phyloP scores from a whole-genome alignment of 2,329 filamentous ascomycete species.

The Aspergillus eucalypticola region DNA sequence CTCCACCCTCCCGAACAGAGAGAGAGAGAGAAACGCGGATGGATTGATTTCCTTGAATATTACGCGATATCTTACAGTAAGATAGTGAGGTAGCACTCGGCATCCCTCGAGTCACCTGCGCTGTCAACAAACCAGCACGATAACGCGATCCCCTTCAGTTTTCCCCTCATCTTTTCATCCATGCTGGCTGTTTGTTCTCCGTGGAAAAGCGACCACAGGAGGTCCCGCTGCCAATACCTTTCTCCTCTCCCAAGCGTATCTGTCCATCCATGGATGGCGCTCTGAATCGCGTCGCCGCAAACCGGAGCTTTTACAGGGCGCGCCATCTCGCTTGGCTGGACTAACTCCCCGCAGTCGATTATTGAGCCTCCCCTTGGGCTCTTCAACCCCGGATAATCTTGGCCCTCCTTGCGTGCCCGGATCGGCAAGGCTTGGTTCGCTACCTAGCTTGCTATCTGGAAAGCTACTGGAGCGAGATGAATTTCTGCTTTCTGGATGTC shows the following conservation, averaged over 20 bases:
- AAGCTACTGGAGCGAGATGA: neutral
- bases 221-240: neutral
- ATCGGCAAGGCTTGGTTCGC: constrained; percentile 16
- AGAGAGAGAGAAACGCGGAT: neutral
- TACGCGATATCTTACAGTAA: constrained; percentile 6
- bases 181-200: neutral
- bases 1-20: neutral
- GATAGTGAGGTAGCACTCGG: constrained; percentile 1
- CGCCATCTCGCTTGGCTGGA: constrained; percentile 15
- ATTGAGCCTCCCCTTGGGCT: constrained; percentile 15
- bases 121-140: neutral
- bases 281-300: neutral
- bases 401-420: constrained; percentile 7
- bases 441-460: neutral
- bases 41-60: neutral
- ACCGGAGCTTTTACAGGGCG: constrained; percentile 4
- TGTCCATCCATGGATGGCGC: neutral
- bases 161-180: neutral
- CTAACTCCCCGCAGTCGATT: constrained; percentile 18
- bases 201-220: neutral
- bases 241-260: neutral
- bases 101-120: neutral
- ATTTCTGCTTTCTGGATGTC: neutral
- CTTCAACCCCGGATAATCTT: constrained; percentile 15
- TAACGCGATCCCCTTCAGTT: neutral